These are phyloP conservation scores for Scheffersomyces ergatensis DNA, from an alignment of 805 yeast genomes.

Conservation along the genomic window DNA sequence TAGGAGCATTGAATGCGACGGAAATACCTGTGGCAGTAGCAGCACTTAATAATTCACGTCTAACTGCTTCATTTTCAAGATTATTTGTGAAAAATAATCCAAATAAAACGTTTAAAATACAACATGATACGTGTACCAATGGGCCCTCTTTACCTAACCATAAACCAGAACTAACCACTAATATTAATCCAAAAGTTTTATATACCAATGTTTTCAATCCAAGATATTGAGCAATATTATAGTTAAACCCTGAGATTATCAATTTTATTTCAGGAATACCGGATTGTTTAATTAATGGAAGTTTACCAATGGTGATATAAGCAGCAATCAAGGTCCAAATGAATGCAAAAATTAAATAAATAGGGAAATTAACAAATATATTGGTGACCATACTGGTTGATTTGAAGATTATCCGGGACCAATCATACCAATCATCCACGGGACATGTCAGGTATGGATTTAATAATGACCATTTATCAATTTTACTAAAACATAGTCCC, in stretches of 20 bases:
- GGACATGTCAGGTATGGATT: conserved; percentile 45
- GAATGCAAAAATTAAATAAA: conserved; percentile 28
- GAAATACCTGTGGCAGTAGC: conserved; percentile 83
- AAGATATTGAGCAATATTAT: conserved; percentile 46
- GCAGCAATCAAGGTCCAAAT: conserved; percentile 25
- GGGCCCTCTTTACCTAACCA: conserved; percentile 92
- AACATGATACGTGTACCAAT: conserved; percentile 72
- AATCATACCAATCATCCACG: conserved; percentile 35
- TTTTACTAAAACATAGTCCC: conserved; percentile 46
- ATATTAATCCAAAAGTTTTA: conserved; percentile 57
- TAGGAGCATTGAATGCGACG: conserved; percentile 82
- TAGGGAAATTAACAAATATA: conserved; percentile 31
- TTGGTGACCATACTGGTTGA: conserved; percentile 15
- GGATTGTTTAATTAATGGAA: conserved; percentile 36
- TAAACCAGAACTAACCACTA: conserved; percentile 72
- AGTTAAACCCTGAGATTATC: conserved; percentile 62
- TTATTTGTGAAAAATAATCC: background rate
- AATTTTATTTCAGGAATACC: conserved; percentile 77
- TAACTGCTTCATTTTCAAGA: conserved; percentile 53
- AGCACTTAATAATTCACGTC: conserved; percentile 67
- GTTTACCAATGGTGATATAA: conserved; percentile 22
- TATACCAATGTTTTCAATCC: conserved; percentile 48
- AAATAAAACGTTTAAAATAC: conserved; percentile 40
- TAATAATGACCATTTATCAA: conserved; percentile 38
- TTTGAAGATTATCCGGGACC: conserved; percentile 29